Evolutionary conservation across 2,329 filamentous ascomycete species (phyloP), one percentile per base, ranked within the genome.

Genomic region (Tolypocladium cylindrosporum): DNA sequence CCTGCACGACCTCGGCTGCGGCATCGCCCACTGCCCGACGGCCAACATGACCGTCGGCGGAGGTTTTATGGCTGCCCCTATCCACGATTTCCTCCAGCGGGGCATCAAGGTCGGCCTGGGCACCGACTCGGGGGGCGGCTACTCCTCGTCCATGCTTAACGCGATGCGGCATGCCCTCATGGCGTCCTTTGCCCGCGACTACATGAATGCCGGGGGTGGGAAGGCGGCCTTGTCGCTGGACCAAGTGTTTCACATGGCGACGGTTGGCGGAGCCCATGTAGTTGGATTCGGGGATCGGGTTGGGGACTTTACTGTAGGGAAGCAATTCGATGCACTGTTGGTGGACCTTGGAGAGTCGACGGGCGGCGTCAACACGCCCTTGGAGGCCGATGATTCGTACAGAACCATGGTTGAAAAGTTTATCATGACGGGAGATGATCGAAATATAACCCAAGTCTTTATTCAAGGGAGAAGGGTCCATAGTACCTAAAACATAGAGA

Each of bases 61-160:
- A 19, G 85, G 81, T 24, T 85, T 83, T 70, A 84, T 85, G 83
- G 79, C 79, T 0, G 83, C 83, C 0, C 82, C 80, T 0, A 72
- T 88, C 8, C 75, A 82, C 1, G 77, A 82, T 31, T 85, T 86
- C 56, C 71, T 88, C 6, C 68, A 74, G 0, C 71, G 74, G 1
- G 83, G 78, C 1, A 80, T 88, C 65, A 85, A 86, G 59, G 83
- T 88, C n/a, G 85, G 85, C 0, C 69, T 88, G 0, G 85, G 85
- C 0, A 88, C 85, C 0, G 85, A 88, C 61, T 82, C 79, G 50
- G 83, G 84, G 2, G 85, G 83, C 37, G 84, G 85, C 0, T 87
- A 81, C 68, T 82, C 83, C 5, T 77, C 76, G 6, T 80, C 77
- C 11, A 85, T 88, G 65, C 72, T 86, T 1, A 78, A 83, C 59